Evolutionary conservation across 1,284 basidiomycete genomes (phyloP), one percentile per base, ranked within the genome.

Genomic region (Mycena citricolor): DNA sequence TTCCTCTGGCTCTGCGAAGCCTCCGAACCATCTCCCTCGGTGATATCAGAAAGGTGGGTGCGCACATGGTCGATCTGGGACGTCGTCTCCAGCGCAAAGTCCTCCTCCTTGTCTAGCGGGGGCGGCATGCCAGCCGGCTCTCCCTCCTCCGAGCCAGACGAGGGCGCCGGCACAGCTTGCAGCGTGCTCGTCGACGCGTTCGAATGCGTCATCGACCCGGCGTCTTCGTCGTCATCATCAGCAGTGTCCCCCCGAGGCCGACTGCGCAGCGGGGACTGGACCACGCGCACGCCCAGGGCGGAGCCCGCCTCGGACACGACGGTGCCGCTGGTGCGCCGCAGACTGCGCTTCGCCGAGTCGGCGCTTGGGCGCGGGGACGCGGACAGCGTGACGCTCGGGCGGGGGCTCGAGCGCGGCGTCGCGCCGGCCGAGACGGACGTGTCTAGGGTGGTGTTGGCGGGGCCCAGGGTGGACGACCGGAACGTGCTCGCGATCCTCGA

Each of bases 41-140:
- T 46, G 24, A 52, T 52, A 31, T 46, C 51, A 19, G 51, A 52
- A 25, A 52, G 44, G 25, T 47, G 48, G n/a, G 13, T 39, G 11
- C 51, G 35, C 4, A 34, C 29, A 20, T 49, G 47, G 22, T 52
- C 47, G 13, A 52, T 49, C 22, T 52, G 39, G 11, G 42, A 39
- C 3, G 35, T 39, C 14, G 39, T 42, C 25, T 49, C 47, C 4
- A 37, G 35, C 12, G 21, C n/a, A 13, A 35, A 36, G 23, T 42
- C 41, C 14, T 34, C 32, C 4, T 35, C 16, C 14, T n/a, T 25
- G 2, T 24, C 8, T 11, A 11, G 34, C 34, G 21, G 17, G 25
- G 6, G 36, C 8, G 36, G 36, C 12, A 25, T 7, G 22, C 36
- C 6, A 19, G n/a, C 36, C 19, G 8, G 10, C 20, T 17, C 6